phyloP scores from a whole-genome alignment of 1,284 basidiomycete species.

The Grifola frondosa region DNA sequence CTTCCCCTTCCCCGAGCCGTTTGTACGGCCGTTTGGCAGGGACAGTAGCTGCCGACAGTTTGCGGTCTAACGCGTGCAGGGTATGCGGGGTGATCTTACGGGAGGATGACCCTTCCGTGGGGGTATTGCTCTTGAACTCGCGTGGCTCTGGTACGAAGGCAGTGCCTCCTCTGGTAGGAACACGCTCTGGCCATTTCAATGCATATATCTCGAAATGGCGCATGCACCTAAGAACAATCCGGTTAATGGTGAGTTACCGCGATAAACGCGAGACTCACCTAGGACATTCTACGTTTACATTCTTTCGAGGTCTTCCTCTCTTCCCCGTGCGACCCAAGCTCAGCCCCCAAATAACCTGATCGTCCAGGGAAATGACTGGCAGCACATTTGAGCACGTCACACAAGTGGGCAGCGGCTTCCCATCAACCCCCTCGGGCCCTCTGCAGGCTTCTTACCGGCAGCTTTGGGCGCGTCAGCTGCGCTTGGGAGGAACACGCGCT shows the following conservation, averaged over 20 bases:
- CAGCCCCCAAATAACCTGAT: conserved; percentile 70
- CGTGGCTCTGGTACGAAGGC: conserved; percentile 48
- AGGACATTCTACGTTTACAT: conserved; percentile 67
- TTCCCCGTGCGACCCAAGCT: conserved; percentile 46
- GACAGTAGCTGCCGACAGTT: conserved; percentile 38
- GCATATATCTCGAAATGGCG: conserved; percentile 75
- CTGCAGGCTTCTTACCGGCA: conserved; percentile 33
- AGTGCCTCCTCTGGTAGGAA: conserved; percentile 46
- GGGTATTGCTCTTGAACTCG: conserved; percentile 40
- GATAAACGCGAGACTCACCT: conserved; percentile 45
- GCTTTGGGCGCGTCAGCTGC: conserved; percentile 21
- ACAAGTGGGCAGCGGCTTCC: conserved; percentile 53
- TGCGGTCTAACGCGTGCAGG: conserved; percentile 51
- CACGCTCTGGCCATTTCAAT: conserved; percentile 65
- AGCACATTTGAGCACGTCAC: conserved; percentile 65
- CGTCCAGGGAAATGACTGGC: conserved; percentile 71
- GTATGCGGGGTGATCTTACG: conserved; percentile 46
- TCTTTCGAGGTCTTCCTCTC: conserved; percentile 43
- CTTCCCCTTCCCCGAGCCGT: conserved; percentile 33
- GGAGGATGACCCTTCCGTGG: conserved; percentile 37
- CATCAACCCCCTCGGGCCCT: conserved; percentile 30
- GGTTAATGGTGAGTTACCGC: conserved; percentile 3
- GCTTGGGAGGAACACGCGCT: conserved; percentile 18
- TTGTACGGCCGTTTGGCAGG: conserved; percentile 26
- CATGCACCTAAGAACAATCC: conserved; percentile 53